Evolutionary conservation across 2,329 filamentous ascomycete genomes (phyloP).

Genomic region (Cercospora berteroae): DNA sequence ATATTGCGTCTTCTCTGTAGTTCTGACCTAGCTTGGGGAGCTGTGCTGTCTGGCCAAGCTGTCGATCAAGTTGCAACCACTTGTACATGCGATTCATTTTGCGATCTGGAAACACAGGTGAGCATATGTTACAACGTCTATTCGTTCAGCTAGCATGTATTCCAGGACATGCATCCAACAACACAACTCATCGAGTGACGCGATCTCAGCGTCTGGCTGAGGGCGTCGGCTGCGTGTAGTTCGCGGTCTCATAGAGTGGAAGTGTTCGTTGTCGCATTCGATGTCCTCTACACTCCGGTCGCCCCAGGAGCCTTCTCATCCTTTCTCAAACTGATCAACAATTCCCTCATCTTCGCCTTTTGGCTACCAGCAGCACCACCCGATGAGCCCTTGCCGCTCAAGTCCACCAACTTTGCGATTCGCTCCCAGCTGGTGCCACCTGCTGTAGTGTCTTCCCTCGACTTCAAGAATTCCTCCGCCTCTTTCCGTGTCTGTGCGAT

Average conservation of each 20-base stretch:
- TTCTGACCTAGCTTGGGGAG: not conserved
- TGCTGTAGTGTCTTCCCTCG: constrained; percentile 85
- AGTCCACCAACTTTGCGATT: constrained; percentile 94
- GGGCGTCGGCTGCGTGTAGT: not conserved
- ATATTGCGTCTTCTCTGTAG: not conserved
- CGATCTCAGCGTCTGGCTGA: not conserved
- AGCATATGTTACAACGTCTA: constrained; percentile 3
- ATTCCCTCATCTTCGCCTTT: constrained; percentile 93
- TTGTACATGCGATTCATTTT: not conserved
- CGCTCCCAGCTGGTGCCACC: constrained; percentile 98
- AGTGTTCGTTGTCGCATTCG: not conserved
- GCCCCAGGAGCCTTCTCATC: constrained; percentile 79
- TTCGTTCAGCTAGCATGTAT: constrained; percentile 1
- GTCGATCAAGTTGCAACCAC: not conserved
- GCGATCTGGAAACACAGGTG: not conserved
- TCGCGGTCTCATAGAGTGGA: not conserved
- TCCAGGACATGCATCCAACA: not conserved
- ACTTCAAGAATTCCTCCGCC: constrained; percentile 86
- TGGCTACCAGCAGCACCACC: constrained; percentile 86
- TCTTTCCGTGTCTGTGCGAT: constrained; percentile 85
- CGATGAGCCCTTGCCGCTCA: constrained; percentile 86
- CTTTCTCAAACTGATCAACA: constrained; percentile 83
- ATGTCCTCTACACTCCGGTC: constrained; percentile 39
- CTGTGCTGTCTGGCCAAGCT: not conserved
- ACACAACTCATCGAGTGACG: not conserved